Evolutionary conservation across 495 filamentous ascomycete genomes (phyloP).

Genomic region (Aspergillus panamensis): DNA sequence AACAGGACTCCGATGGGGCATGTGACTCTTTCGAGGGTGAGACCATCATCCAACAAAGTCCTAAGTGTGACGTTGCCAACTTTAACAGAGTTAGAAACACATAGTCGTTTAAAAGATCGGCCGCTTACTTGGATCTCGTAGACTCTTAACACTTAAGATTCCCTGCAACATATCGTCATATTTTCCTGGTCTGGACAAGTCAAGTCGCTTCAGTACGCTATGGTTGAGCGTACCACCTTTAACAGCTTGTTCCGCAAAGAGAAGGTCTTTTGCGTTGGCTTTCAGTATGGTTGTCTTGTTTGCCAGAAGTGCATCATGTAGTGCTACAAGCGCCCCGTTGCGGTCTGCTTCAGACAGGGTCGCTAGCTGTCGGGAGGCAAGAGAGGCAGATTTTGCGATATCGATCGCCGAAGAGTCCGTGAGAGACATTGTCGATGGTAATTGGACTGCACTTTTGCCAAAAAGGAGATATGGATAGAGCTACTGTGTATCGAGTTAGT

Average conservation of each 20-base stretch:
- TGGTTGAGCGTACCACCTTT: conserved; percentile 70
- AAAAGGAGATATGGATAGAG: background rate
- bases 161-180: conserved; percentile 98
- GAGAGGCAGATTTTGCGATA: conserved; percentile 64
- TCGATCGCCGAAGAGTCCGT: conserved; percentile 67
- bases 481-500: too few species aligned
- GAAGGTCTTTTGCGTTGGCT: conserved; percentile 81
- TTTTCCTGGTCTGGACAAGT: conserved; percentile 80
- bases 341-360: conserved; percentile 61
- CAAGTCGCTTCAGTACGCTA: conserved; percentile 87
- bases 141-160: conserved; percentile 79
- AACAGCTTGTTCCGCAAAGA: conserved; percentile 66
- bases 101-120: background rate
- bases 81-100: conserved; percentile 31
- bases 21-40: conserved; percentile 78
- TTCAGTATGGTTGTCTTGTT: conserved; percentile 72
- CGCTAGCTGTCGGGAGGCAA: conserved; percentile 66
- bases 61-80: conserved; percentile 82
- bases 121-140: conserved; percentile 80
- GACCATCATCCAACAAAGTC: conserved; percentile 83
- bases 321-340: conserved; percentile 78
- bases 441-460: background rate
- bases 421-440: conserved; percentile 57
- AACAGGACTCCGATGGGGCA: conserved; percentile 95
- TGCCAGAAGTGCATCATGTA: conserved; percentile 65